Percentiles rank a stretch among this genome's conserved stretches.
phyloP scores from a whole-genome alignment of 495 filamentous ascomycete species.

The Lasiosphaeria miniovina region DNA sequence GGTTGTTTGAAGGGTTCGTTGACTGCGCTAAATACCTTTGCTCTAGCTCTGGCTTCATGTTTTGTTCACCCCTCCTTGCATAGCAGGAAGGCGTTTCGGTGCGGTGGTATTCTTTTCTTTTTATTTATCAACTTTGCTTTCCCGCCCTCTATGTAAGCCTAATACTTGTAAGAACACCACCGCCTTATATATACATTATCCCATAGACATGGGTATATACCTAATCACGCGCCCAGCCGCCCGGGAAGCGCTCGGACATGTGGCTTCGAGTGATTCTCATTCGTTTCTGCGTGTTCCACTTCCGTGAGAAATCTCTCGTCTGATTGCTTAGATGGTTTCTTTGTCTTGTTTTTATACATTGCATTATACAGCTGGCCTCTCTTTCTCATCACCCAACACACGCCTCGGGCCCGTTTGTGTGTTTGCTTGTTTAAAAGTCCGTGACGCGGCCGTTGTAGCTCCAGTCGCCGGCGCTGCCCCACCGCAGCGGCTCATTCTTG shows the following conservation, averaged over 20 bases:
- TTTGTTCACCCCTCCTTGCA: not conserved
- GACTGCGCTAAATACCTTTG: not conserved
- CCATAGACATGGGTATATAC: not conserved
- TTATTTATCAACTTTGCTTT: not conserved
- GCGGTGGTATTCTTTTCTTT: not conserved
- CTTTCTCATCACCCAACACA: too few relatives aligned
- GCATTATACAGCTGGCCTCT: too few relatives aligned
- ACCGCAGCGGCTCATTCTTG: slow-evolving; percentile 94
- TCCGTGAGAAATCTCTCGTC: not conserved
- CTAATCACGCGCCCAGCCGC: not conserved
- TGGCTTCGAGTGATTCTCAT: not conserved
- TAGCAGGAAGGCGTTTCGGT: slow-evolving; percentile 8
- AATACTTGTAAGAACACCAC: slow-evolving; percentile 1
- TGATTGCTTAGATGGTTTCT: too few relatives aligned
- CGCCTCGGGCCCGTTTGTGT: not conserved
- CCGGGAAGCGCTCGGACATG: not conserved
- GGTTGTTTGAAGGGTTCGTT: too few relatives aligned
- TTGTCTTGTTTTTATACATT: too few relatives aligned
- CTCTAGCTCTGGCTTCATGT: not conserved
- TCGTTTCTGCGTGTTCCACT: not conserved
- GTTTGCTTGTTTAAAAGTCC: slow-evolving; percentile 65
- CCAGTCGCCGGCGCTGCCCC: slow-evolving; percentile 82
- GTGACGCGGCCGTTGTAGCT: slow-evolving; percentile 95
- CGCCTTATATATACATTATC: not conserved
- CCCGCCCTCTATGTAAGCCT: not conserved